Percentiles rank a stretch among this genome's conserved stretches.
phyloP scores from a whole-genome alignment of 2,329 filamentous ascomycete genomes.

The Talaromyces sp. region DNA sequence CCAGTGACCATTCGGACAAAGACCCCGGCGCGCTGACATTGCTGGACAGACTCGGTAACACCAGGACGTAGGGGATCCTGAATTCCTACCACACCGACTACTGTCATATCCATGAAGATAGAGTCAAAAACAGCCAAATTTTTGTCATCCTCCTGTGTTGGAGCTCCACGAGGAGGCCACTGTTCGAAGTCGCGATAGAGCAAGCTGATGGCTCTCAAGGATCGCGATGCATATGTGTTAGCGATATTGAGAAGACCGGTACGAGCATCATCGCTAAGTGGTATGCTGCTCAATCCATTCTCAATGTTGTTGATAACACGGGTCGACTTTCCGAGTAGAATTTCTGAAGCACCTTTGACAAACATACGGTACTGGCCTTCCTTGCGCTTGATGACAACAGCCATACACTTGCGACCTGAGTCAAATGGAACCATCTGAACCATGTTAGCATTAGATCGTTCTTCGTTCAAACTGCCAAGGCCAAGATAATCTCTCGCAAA shows the following conservation, averaged over 20 bases:
- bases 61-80: slow-evolving; percentile 75
- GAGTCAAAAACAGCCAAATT: slow-evolving; percentile 64
- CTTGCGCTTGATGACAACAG: slow-evolving; percentile 56
- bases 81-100: slow-evolving; percentile 71
- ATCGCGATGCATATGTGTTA: slow-evolving; percentile 71
- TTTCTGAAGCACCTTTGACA: slow-evolving; percentile 54
- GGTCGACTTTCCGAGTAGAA: slow-evolving; percentile 46
- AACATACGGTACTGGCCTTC: slow-evolving; percentile 56
- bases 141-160: slow-evolving; percentile 55
- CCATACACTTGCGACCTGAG: slow-evolving; percentile 68
- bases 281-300: slow-evolving; percentile 52
- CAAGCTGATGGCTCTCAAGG: slow-evolving; percentile 79
- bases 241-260: slow-evolving; percentile 65
- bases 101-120: slow-evolving; percentile 64
- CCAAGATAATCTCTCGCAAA: slow-evolving; percentile 65
- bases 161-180: slow-evolving; percentile 71
- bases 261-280: slow-evolving; percentile 57
- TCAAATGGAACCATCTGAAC: slow-evolving; percentile 57
- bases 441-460: slow-evolving; percentile 60
- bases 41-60: slow-evolving; percentile 68
- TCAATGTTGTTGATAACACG: slow-evolving; percentile 58
- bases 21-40: slow-evolving; percentile 73
- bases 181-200: slow-evolving; percentile 78
- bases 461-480: slow-evolving; percentile 60
- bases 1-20: slow-evolving; percentile 83